A percentile compares a stretch with the other conserved stretches of the same genome.
These are phyloP conservation scores for Crithidia mellificae DNA, from an alignment of 208 protist species.

Conservation along the genomic window DNA sequence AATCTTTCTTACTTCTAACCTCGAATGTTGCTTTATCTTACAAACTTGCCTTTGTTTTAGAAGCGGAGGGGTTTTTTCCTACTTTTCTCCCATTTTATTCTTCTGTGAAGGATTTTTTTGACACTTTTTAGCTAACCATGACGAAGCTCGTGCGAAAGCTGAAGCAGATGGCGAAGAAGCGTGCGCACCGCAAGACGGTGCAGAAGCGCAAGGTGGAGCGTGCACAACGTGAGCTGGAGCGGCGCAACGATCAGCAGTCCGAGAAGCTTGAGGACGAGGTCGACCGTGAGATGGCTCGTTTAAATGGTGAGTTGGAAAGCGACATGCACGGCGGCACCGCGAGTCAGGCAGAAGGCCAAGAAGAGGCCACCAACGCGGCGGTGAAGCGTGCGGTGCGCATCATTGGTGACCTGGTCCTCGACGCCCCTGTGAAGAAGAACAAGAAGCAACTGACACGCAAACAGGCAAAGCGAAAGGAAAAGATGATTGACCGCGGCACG, in stretches of 20 bases:
- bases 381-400: constrained; percentile 53
- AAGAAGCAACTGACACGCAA: constrained; percentile 81
- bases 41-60: too few species aligned
- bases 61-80: too few species aligned
- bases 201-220: constrained; percentile 82
- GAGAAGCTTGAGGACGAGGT: constrained; percentile 56
- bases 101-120: neutral
- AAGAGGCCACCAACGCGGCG: constrained; percentile 13
- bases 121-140: constrained; percentile 54
- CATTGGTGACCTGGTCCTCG: constrained; percentile 67
- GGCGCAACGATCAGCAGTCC: constrained; percentile 36
- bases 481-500: constrained; percentile 53
- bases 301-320: constrained; percentile 38
- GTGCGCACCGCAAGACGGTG: constrained; percentile 84
- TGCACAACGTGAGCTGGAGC: constrained; percentile 56
- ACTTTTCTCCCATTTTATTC: too few species aligned
- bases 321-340: constrained; percentile 3
- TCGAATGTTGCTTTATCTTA: too few species aligned
- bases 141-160: constrained; percentile 89
- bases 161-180: constrained; percentile 90
- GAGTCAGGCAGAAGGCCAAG: neutral
- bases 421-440: constrained; percentile 50
- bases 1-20: too few species aligned
- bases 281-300: constrained; percentile 61
- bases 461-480: constrained; percentile 68